phyloP scores from a whole-genome alignment of 2,329 filamentous ascomycete species.

The Colletotrichum sp. region DNA sequence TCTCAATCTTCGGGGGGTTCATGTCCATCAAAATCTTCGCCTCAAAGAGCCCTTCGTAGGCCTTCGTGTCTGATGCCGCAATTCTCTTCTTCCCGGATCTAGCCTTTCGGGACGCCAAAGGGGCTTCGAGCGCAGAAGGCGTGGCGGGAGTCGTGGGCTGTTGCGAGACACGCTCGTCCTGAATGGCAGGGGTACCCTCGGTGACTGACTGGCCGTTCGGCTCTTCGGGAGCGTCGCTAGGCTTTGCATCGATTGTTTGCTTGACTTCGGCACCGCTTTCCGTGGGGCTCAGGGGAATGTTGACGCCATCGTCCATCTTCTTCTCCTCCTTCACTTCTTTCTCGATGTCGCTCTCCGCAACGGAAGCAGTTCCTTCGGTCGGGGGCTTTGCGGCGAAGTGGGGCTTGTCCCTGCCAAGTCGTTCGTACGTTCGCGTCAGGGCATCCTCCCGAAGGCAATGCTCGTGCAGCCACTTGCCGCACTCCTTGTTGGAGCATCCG shows the following conservation, averaged over 20 bases:
- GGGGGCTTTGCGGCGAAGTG: constrained; percentile 42
- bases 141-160: constrained; percentile 24
- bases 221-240: constrained; percentile 46
- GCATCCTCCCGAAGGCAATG: constrained; percentile 65
- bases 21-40: constrained; percentile 51
- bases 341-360: constrained; percentile 41
- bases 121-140: not conserved
- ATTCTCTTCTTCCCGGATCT: constrained; percentile 33
- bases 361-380: not conserved
- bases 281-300: constrained; percentile 52
- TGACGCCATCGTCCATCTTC: constrained; percentile 12
- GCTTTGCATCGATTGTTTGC: constrained; percentile 59
- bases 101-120: constrained; percentile 25
- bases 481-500: constrained; percentile 59
- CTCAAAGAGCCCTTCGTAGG: constrained; percentile 58
- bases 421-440: constrained; percentile 53
- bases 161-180: constrained; percentile 24
- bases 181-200: constrained; percentile 20
- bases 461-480: constrained; percentile 68
- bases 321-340: constrained; percentile 26
- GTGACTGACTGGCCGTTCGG: constrained; percentile 40
- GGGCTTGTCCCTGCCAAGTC: constrained; percentile 56
- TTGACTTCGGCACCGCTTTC: constrained; percentile 56
- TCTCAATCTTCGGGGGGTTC: constrained; percentile 54
- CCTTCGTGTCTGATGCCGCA: constrained; percentile 43